These are phyloP conservation scores for Pichia sp. DNA, from an alignment of 1,139 yeast genomes.

Conservation along the genomic window DNA sequence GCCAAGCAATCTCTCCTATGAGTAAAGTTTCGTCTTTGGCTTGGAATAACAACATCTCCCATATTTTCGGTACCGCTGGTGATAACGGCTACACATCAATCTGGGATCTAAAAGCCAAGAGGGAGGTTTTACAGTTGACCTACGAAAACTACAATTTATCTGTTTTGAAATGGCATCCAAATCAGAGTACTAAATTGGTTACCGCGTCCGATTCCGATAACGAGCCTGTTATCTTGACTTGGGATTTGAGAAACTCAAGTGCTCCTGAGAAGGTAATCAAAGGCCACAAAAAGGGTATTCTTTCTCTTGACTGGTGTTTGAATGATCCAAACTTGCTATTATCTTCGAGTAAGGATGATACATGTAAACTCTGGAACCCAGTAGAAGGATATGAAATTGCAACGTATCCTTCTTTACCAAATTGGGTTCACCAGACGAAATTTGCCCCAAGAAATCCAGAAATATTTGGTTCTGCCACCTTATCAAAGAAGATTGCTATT, in stretches of 20 bases:
- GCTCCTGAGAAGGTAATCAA: slow-evolving; percentile 71
- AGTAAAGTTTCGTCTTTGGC: slow-evolving; percentile 78
- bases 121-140: slow-evolving; percentile 80
- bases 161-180: slow-evolving; percentile 76
- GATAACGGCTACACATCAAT: slow-evolving; percentile 76
- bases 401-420: slow-evolving; percentile 84
- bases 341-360: slow-evolving; percentile 88
- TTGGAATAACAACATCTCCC: slow-evolving; percentile 83
- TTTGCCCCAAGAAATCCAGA: slow-evolving; percentile 90
- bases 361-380: slow-evolving; percentile 90
- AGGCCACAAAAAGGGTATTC: slow-evolving; percentile 70
- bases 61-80: slow-evolving; percentile 88
- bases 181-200: slow-evolving; percentile 77
- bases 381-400: slow-evolving; percentile 59
- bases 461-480: slow-evolving; percentile 86
- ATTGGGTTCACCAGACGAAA: slow-evolving; percentile 85
- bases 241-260: slow-evolving; percentile 93
- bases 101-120: slow-evolving; percentile 86
- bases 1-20: slow-evolving; percentile 70
- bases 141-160: slow-evolving; percentile 58
- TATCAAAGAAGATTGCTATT: slow-evolving; percentile 76
- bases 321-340: slow-evolving; percentile 72
- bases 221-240: slow-evolving; percentile 73
- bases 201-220: slow-evolving; percentile 83
- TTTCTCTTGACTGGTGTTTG: slow-evolving; percentile 89